These are phyloP conservation scores for Gentiana macrophylla DNA, from an alignment of 257 asterid genomes.

Conservation along the genomic window DNA sequence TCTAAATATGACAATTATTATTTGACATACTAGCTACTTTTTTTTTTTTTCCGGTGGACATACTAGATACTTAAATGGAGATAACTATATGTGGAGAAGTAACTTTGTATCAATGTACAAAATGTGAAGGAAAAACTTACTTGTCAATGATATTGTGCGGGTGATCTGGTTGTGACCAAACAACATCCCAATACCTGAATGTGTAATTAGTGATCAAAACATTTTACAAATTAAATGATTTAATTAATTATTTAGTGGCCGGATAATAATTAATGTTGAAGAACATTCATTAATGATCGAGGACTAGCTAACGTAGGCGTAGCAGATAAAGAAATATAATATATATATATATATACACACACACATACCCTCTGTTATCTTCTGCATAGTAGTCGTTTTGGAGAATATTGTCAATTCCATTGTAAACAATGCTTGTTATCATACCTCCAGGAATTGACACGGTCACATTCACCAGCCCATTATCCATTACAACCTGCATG, in stretches of 20 bases:
- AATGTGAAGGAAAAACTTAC: no score
- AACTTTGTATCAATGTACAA: no score
- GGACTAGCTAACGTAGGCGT: no score
- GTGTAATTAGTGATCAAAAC: background rate
- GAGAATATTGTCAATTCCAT: slow-evolving; percentile 52
- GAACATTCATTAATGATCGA: no score
- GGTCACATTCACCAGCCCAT: slow-evolving; percentile 48
- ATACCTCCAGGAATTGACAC: slow-evolving; percentile 54
- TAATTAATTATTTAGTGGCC: no score
- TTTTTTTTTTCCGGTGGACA: no score
- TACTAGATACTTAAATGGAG: no score
- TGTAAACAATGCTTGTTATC: slow-evolving; percentile 43
- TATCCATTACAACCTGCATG: slow-evolving; percentile 47
- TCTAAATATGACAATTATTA: no score
- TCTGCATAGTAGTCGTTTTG: slow-evolving; percentile 23
- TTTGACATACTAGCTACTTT: no score
- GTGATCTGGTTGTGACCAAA: slow-evolving; percentile 39
- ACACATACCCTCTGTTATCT: slow-evolving; percentile 47
- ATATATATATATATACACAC: background rate
- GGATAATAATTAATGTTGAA: no score
- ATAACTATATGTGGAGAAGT: no score
- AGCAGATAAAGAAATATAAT: no score
- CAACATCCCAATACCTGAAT: slow-evolving; percentile 76
- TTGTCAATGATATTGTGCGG: slow-evolving; percentile 1
- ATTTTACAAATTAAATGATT: background rate